Conservation (phyloP, 805 yeast genomes). For the Candida wancherniae region DNA sequence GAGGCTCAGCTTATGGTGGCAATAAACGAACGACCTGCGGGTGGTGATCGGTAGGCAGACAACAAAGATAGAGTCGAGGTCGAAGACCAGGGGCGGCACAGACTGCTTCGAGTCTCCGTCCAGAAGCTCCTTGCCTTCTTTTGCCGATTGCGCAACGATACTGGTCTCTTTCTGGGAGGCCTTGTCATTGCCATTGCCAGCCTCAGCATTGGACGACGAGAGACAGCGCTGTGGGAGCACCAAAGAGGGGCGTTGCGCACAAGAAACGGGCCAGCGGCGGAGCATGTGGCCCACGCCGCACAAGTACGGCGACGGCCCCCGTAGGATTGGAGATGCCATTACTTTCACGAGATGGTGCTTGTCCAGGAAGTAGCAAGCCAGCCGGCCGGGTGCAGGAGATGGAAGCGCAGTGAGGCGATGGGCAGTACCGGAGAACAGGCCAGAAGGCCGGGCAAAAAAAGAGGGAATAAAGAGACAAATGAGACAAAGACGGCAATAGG, state of each 20-base stretch:
- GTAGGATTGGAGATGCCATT: too few relatives aligned
- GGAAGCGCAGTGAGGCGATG: too few relatives aligned
- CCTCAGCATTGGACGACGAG: slow-evolving; percentile 1
- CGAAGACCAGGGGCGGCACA: slow-evolving; percentile 5
- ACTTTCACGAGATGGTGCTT: too few relatives aligned
- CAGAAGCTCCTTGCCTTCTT: slow-evolving; percentile 1
- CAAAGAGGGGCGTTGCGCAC: not conserved
- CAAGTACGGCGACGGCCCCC: too few relatives aligned
- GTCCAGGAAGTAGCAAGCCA: too few relatives aligned
- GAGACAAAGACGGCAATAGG: too few relatives aligned
- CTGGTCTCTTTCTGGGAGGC: slow-evolving; percentile 1
- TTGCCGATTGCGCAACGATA: slow-evolving; percentile 2
- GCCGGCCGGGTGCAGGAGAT: too few relatives aligned
- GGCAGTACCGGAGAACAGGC: too few relatives aligned
- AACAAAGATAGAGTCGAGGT: slow-evolving; percentile 50
- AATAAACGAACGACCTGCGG: slow-evolving; percentile 56
- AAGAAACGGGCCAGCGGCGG: not conserved
- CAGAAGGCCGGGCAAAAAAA: too few relatives aligned
- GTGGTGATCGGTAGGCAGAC: slow-evolving; percentile 70
- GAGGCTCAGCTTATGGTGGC: slow-evolving; percentile 48
- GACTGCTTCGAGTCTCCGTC: not conserved
- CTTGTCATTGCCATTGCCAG: not conserved
- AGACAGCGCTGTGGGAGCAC: too few relatives aligned
- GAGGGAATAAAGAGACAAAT: too few relatives aligned
- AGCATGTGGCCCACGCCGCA: too few relatives aligned